Conservation (phyloP, 148 eudicot species). For the Pouteria glomerata region DNA sequence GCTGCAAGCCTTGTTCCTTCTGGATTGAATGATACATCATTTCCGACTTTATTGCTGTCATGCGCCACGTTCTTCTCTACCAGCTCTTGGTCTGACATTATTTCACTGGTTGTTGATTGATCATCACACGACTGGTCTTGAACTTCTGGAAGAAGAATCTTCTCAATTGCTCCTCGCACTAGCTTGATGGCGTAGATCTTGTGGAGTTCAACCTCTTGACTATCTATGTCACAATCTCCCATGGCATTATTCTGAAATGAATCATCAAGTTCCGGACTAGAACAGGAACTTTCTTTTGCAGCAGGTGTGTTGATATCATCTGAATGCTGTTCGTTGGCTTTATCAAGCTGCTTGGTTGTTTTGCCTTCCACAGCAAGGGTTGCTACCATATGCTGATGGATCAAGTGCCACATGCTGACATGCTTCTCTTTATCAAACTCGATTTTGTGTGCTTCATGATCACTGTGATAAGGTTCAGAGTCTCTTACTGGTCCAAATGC, state of each 20-base stretch:
- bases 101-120: conserved; percentile 34
- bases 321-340: conserved; percentile 18
- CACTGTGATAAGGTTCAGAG: conserved; percentile 2
- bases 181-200: conserved; percentile 68
- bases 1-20: conserved; percentile 11
- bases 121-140: conserved; percentile 48
- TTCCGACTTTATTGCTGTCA: conserved; percentile 10
- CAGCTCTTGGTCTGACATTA: conserved; percentile 18
- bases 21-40: conserved; percentile 16
- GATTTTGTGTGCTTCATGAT: neutral
- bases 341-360: conserved; percentile 26
- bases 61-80: conserved; percentile 18
- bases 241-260: conserved; percentile 15
- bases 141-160: conserved; percentile 67
- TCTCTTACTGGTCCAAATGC: neutral
- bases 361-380: conserved; percentile 42
- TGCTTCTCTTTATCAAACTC: conserved; percentile 41
- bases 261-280: conserved; percentile 6
- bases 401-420: conserved; percentile 79
- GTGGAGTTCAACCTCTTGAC: conserved; percentile 45
- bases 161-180: conserved; percentile 74
- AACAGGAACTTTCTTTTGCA: conserved; percentile 17
- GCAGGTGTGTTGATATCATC: conserved; percentile 13
- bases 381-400: conserved; percentile 66
- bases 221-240: conserved; percentile 21